Evolutionary conservation across 441 rosid species (phyloP), one percentile per base, ranked within the genome.

Genomic region (Erysimum cheiri): DNA sequence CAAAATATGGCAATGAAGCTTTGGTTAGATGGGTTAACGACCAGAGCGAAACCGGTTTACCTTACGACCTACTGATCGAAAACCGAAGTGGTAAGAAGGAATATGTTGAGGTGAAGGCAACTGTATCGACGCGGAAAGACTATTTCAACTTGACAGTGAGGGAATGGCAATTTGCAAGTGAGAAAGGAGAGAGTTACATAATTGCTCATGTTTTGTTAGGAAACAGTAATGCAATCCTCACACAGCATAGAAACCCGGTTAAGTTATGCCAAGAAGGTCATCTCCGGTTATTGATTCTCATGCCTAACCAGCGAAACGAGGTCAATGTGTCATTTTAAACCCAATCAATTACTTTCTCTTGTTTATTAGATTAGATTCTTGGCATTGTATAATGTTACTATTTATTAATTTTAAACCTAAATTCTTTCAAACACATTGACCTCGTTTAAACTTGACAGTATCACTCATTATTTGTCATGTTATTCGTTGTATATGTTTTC

Each of bases 61-160:
- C 98, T 26, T 95, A 85, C 41, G 98, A 95, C 81, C 81, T 95
- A 48, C 54, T 92, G 49, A 71, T 90, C 7, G 77, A 72, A 60
- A 61, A 24, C 59, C 22, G 35, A 36, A 84, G 77, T 58, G 88
- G 88, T 55, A 77, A 70, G 35, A 76, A 69, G 77, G 79, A 73
- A 64, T 92, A 89, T 50, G 68, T 92, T n/a, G 99, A 95, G 81
- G 99, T 95, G 37, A 95, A 95, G 81, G 87, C 99, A 8, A 92
- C 99, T 3, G 83, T 47, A 41, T 88, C 89, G 29, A 80, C 78
- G 2, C 75, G 80, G 69, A 95, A 92, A 77, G 95, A 95, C 71
- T 88, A 89, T 93, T 95, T 92, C 84, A 71, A 70, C 29, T 84
- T 95, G 72, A 60, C 99, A 53, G 77, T 74, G 43, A 88, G 94